A percentile compares a stretch with the other conserved stretches of the same genome.
Conservation (phyloP, 306 rosid species). For the Sicyos edulis region DNA sequence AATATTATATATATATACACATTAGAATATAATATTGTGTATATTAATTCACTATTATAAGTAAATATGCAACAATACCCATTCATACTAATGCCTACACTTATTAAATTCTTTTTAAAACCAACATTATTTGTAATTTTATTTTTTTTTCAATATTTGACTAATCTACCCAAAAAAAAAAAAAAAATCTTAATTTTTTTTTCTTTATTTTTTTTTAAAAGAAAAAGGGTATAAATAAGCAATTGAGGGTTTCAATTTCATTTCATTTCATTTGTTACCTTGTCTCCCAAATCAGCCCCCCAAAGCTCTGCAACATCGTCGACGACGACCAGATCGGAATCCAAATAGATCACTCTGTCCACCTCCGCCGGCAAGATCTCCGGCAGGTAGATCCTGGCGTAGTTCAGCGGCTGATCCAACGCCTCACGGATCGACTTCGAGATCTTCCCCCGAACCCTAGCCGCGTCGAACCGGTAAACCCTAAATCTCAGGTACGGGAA, state of each 20-base stretch:
- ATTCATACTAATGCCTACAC: too few relatives aligned
- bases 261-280: slow-evolving; percentile 25
- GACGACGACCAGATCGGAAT: slow-evolving; percentile 73
- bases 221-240: background rate
- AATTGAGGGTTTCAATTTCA: background rate
- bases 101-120: too few relatives aligned
- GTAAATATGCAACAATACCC: too few relatives aligned
- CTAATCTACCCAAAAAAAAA: too few relatives aligned
- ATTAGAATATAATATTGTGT: too few relatives aligned
- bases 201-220: background rate
- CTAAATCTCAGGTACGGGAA: slow-evolving; percentile 71
- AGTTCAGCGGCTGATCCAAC: slow-evolving; percentile 75
- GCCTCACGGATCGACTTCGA: slow-evolving; percentile 77
- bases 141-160: too few relatives aligned
- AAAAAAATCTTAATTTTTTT: too few relatives aligned
- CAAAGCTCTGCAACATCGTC: slow-evolving; percentile 69
- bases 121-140: too few relatives aligned
- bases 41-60: too few relatives aligned
- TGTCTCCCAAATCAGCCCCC: slow-evolving; percentile 62
- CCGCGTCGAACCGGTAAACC: slow-evolving; percentile 55
- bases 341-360: slow-evolving; percentile 57
- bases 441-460: slow-evolving; percentile 59
- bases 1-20: too few relatives aligned
- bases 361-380: slow-evolving; percentile 59
- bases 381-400: slow-evolving; percentile 67